phyloP scores from a whole-genome alignment of 352 stramenopile species.

The Globisporangium radiosum region DNA sequence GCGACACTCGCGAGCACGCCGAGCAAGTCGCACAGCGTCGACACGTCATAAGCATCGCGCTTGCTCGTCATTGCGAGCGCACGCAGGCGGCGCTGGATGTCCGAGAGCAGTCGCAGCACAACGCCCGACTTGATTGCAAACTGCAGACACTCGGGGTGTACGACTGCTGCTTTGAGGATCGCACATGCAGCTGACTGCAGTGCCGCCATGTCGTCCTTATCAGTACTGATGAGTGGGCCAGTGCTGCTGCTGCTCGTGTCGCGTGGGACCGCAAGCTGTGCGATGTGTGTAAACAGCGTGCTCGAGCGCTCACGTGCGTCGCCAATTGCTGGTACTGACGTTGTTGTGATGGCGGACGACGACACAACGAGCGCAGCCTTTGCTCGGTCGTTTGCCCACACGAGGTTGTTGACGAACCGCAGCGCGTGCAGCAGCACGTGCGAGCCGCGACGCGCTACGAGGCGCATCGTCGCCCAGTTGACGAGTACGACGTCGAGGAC shows the following conservation, averaged over 20 bases:
- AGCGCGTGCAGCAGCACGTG: conserved; percentile 33
- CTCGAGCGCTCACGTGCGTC: neutral
- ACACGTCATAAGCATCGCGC: conserved; percentile 19
- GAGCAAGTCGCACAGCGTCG: conserved; percentile 37
- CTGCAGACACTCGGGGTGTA: conserved; percentile 46
- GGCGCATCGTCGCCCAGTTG: conserved; percentile 55
- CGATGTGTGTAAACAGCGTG: conserved; percentile 13
- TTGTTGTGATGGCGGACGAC: neutral
- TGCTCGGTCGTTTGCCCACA: conserved; percentile 30
- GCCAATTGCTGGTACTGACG: neutral
- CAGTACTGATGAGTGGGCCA: neutral
- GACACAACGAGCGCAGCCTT: conserved; percentile 27
- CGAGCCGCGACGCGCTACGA: conserved; percentile 35
- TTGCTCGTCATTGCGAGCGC: conserved; percentile 28
- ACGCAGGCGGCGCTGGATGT: conserved; percentile 32
- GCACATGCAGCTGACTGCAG: conserved; percentile 29
- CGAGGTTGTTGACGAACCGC: conserved; percentile 42
- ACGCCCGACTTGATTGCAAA: conserved; percentile 36
- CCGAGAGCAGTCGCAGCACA: conserved; percentile 27
- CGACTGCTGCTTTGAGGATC: conserved; percentile 35
- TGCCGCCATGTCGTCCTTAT: neutral
- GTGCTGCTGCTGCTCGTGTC: neutral
- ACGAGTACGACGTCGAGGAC: conserved; percentile 28
- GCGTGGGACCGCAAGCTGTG: conserved; percentile 6
- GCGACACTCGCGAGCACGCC: conserved; percentile 33